Base-by-base conservation (phyloP, 257 asterid species). In the Nicotiana benthamiana region DNA sequence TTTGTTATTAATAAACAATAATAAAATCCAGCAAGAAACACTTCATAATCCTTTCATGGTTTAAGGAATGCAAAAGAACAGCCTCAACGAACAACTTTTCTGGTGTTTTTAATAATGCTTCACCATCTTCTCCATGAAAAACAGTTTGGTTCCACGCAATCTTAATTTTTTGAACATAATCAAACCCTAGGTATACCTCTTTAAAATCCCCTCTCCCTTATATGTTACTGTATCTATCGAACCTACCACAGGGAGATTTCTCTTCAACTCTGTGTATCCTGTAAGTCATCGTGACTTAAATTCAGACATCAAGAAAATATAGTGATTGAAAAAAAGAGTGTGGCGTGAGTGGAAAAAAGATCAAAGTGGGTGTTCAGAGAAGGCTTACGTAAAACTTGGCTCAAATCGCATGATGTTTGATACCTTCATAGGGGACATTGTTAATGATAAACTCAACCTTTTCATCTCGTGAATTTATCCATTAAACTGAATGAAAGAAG, bases 111-210 rank as follows among this genome's bases (percentile, higher is more conserved):
- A 36, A 7, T 1, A 61, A 9, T 5, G 70, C 46, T 2, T 54
- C 43, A 36, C 9, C 27, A 4, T 65, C 46, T 11, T 76, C 80
- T 0, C 75, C 82, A 43, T 79, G 81, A 9, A 87, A 11, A 7
- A 62, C 40, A 11, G 83, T 82, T 59, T 84, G 84, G 72, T 59
- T 81, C 93, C 93, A 89, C 1, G 90, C 90, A 22, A 90, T 81
- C 36, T 84, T 88, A 9, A 40, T 48, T 2, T 83, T 64, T 10
- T 28, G 13, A 51, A 67, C 64, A 26, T n/a, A 80, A 54, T 84
- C 90, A 51, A 85, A 84, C 0, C 90, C 93, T 32, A 48, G 83
- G 60, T 85, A 85, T 10, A 85, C 88, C 10, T 80, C 84, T 12
- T 83, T 82, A 77, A 79, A 89, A 6, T 89, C 86, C 0, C 53